A percentile compares a stretch with the other conserved stretches of the same genome.
phyloP scores from a whole-genome alignment of 805 yeast genomes.

The Teunomyces barrocoloradensis region DNA sequence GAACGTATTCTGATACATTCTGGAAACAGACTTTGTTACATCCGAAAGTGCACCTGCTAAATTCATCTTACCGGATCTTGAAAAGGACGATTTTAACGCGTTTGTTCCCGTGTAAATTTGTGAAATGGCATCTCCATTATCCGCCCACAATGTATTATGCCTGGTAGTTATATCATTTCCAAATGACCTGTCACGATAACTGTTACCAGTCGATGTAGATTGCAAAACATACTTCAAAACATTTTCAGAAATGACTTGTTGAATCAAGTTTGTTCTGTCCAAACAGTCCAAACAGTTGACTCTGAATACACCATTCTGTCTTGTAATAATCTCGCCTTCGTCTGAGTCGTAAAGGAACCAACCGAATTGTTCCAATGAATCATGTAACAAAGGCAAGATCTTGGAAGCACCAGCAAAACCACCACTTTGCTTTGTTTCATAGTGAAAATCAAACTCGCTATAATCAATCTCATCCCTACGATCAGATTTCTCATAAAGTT shows the following conservation, averaged over 20 bases:
- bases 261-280: conserved; percentile 89
- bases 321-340: conserved; percentile 53
- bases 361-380: conserved; percentile 73
- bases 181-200: conserved; percentile 17
- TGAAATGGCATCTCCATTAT: conserved; percentile 65
- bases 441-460: conserved; percentile 92
- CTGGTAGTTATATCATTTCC: conserved; percentile 48
- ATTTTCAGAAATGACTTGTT: conserved; percentile 74
- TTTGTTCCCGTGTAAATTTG: conserved; percentile 73
- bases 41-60: conserved; percentile 96
- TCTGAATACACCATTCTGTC: conserved; percentile 89
- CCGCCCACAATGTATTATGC: conserved; percentile 51
- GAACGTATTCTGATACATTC: conserved; percentile 94
- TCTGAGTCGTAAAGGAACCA: conserved; percentile 72
- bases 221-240: conserved; percentile 51
- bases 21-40: conserved; percentile 90
- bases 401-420: conserved; percentile 82
- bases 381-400: conserved; percentile 60
- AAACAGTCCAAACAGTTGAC: conserved; percentile 93
- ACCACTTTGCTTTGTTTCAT: conserved; percentile 79
- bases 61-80: conserved; percentile 94
- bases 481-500: conserved; percentile 42
- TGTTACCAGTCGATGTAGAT: conserved; percentile 21
- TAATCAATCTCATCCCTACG: conserved; percentile 39
- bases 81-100: conserved; percentile 83